phyloP scores from a whole-genome alignment of 805 yeast species.

The Myxozyma vanderwaltii region DNA sequence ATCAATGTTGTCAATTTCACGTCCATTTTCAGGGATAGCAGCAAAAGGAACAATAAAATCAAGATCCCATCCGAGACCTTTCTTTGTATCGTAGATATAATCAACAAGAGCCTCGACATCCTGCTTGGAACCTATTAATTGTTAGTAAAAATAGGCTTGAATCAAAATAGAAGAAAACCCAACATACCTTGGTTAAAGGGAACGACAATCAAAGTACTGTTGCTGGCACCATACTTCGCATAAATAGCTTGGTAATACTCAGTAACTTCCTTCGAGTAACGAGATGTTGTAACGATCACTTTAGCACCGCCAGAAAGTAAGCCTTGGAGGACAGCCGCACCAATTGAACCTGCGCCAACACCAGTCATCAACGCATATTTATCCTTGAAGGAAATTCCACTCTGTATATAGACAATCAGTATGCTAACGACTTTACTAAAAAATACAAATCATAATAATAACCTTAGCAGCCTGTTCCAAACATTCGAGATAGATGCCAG shows the following conservation, averaged over 20 bases:
- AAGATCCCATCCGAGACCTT: conserved; percentile 96
- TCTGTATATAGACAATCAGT: conserved; percentile 3
- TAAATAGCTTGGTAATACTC: conserved; percentile 94
- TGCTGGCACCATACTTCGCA: conserved; percentile 88
- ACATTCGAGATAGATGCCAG: conserved; percentile 81
- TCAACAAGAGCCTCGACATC: conserved; percentile 85
- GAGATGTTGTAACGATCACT: conserved; percentile 93
- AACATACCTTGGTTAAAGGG: conserved; percentile 81
- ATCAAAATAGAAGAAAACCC: not conserved
- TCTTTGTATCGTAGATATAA: conserved; percentile 82
- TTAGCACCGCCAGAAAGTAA: conserved; percentile 96
- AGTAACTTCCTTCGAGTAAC: conserved; percentile 90
- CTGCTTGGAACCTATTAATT: conserved; percentile 69
- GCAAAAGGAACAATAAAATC: conserved; percentile 97
- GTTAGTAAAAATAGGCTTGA: too few species aligned
- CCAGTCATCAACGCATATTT: conserved; percentile 93
- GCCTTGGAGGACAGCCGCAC: conserved; percentile 95
- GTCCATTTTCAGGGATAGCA: conserved; percentile 98
- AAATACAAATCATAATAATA: too few species aligned
- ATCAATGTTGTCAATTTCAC: conserved; percentile 88
- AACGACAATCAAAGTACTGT: conserved; percentile 89
- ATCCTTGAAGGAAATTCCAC: conserved; percentile 86
- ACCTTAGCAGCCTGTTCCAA: conserved; percentile 89
- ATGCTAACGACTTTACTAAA: too few species aligned
- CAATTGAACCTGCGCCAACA: conserved; percentile 98